Evolutionary conservation across 257 asterid species (phyloP).

Genomic region (Nyctanthes arbortristis): DNA sequence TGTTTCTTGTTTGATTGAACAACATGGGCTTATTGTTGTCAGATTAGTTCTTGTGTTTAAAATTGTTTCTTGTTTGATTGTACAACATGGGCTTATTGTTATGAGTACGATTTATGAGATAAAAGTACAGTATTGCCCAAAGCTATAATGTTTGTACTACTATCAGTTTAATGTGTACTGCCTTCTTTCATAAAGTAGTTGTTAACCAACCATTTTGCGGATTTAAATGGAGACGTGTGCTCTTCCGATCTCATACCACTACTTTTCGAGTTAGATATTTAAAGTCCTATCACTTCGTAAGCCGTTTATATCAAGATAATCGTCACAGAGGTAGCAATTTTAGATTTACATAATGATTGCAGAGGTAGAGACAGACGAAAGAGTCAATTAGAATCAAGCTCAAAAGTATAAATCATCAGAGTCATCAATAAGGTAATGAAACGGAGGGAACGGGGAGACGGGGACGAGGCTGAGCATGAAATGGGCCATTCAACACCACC

Average conservation of each 20-base stretch:
- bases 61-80: neutral
- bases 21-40: neutral
- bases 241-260: neutral
- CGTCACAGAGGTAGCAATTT: neutral
- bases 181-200: neutral
- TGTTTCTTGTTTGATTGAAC: neutral
- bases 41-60: no score
- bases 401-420: neutral
- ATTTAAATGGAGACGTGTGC: neutral
- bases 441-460: slow-evolving; percentile 44
- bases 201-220: neutral
- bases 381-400: neutral
- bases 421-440: slow-evolving; percentile 1
- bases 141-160: neutral
- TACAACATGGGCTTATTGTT: neutral
- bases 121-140: neutral
- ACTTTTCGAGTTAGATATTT: no score
- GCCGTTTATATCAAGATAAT: neutral
- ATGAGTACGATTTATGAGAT: neutral
- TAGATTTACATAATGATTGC: no score
- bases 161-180: neutral
- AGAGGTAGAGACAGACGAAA: no score
- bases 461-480: slow-evolving; percentile 83
- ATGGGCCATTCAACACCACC: slow-evolving; percentile 30
- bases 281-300: no score